Base-by-base conservation (phyloP, 176 grass and related monocot genomes). In the Musa schizocarpa region DNA sequence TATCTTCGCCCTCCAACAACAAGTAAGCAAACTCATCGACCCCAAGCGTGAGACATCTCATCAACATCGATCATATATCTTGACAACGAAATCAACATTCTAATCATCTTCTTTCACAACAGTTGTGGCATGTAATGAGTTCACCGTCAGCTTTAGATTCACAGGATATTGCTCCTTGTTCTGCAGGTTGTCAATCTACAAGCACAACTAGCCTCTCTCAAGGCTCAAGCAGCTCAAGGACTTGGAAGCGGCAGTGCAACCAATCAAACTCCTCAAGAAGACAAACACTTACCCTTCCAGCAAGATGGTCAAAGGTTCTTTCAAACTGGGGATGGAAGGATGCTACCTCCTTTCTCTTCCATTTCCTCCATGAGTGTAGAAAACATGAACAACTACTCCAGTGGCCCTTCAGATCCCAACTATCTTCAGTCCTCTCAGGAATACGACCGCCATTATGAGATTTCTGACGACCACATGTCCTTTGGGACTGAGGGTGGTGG, bases 1-100 rank as follows among this genome's bases (percentile, higher is more conserved):
- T 76, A 89, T 97, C 79, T 97, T 97, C 79, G 88, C 94, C n/a
- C 94, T 97, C 74, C 94, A 97, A 79, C 90, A 97, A 74, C 90
- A 90, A 82, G 92, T 95, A 50, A 65, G 29, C 22, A 19, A 14
- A 11, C 50, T 66, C 22, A 29, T 14, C 65, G 75, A 29, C 14
- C 22, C 73, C 9, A 34, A 29, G 51, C 11, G 54, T 76, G 34
- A 43, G 4, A 0, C 4, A 0, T 43, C 34, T 43, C 34, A 43
- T 43, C 34, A 43, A 6, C 34, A 43, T 43, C 34, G 34, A 43
- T 43, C 34, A 6, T 6, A 43, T 43, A 6, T 43, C 34, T 5
- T 43, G 3, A 43, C 34, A 43, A 43, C 34, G 4, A 43, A 43
- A 43, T 43, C 34, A 43, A 43, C 34, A 43, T 43, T 43, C 34